Base-by-base conservation (phyloP, 495 filamentous ascomycete genomes). In the Daldinia grandis region DNA sequence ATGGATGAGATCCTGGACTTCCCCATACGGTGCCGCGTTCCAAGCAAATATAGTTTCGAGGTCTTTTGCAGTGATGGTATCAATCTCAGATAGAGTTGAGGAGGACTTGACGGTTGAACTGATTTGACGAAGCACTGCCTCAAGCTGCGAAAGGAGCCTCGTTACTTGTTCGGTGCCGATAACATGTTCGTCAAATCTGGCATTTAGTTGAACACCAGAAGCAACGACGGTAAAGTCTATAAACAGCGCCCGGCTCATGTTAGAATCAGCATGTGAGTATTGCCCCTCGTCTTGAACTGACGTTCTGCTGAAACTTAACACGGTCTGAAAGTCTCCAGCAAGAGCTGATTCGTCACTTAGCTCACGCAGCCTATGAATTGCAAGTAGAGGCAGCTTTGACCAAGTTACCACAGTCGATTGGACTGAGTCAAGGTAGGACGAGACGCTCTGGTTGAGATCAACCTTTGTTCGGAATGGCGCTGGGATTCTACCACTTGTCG, bases 401-500 rank as follows among this genome's bases (percentile, higher is more conserved):
- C 17, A 57, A 15, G 15, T 17, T 40, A 6, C 15, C 2, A 14
- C 27, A 15, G 21, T 28, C 9, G 21, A 19, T 33, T 31, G 25
- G 51, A 28, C 28, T 55, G 24, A 24, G 24, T 31, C 27, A n/a
- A 28, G 51, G 21, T 55, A 30, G 12, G 51, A 28, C 15, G 51
- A 55, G 27, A 28, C 21, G 27, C 51, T 55, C 38, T 40, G 38
- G 38, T 40, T 40, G 38, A 55, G 27, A 7, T 30, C 51, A 19
- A 28, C 21, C 25, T 28, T 17, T 4, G 51, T 55, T n/a, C 27
- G 51, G 7, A 28, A 15, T 33, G 51, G 21, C 5, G 51, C 24
- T 33, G 51, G 51, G 27, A 55, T 24, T 55, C 15, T 55, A 55
- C 51, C 51, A 17, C 38, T 40, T 17, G 38, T 40, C 15, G 38